phyloP scores from a whole-genome alignment of 768 basidiomycete genomes.

The Kwoniella europaea region DNA sequence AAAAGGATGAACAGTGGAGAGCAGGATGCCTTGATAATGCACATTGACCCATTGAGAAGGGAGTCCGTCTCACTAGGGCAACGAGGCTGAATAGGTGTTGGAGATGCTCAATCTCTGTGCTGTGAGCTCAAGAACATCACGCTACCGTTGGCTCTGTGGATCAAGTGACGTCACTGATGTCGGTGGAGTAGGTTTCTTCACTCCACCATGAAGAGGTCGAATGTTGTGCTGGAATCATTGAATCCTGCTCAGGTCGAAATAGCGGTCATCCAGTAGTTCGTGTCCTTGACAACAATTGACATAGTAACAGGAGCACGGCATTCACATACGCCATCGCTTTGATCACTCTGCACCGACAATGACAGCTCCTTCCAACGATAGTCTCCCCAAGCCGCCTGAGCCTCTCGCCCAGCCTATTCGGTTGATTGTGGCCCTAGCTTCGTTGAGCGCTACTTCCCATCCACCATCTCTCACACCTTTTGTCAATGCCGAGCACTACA shows the following conservation, averaged over 20 bases:
- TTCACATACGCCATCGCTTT: no score
- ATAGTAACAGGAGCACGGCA: no score
- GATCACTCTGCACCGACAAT: neutral
- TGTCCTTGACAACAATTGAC: no score
- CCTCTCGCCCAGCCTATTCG: conserved; percentile 38
- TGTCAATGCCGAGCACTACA: conserved; percentile 29
- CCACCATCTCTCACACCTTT: conserved; percentile 5
- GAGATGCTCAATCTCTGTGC: no score
- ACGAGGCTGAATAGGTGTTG: no score
- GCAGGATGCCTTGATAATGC: no score
- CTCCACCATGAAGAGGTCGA: neutral
- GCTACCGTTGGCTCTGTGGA: neutral
- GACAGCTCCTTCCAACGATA: conserved; percentile 2
- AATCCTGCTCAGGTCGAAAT: no score
- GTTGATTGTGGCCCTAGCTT: conserved; percentile 43
- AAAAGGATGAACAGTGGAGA: no score
- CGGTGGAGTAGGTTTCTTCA: neutral
- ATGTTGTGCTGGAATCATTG: no score
- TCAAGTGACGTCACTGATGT: neutral
- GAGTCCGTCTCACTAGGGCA: no score
- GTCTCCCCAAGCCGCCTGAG: conserved; percentile 29
- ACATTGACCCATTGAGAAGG: no score
- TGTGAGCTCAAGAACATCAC: neutral
- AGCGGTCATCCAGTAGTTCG: no score
- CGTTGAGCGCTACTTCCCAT: conserved; percentile 34